A percentile compares a stretch with the other conserved stretches of the same genome.
Conservation (phyloP, 2,329 filamentous ascomycete genomes). For the Trichoderma hamatum region DNA sequence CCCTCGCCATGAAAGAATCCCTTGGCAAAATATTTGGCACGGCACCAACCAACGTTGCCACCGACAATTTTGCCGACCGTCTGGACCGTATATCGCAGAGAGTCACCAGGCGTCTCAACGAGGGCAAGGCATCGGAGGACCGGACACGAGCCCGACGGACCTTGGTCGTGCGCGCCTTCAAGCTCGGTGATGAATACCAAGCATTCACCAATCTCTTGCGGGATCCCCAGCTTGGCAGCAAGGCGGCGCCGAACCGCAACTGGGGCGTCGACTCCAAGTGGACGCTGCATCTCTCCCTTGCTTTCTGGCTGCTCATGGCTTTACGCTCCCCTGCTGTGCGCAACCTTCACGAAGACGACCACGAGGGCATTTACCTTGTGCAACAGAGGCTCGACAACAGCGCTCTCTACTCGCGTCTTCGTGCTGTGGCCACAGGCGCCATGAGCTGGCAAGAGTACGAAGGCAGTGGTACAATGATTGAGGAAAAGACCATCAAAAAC, state of each 20-base stretch:
- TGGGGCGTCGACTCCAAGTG: slow-evolving; percentile 7
- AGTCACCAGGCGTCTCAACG: not conserved
- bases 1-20: slow-evolving; percentile 19
- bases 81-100: not conserved
- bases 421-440: slow-evolving; percentile 15
- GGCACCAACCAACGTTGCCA: not conserved
- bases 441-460: not conserved
- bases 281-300: slow-evolving; percentile 26
- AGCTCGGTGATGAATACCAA: not conserved
- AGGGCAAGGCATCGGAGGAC: not conserved
- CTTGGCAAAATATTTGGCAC: slow-evolving; percentile 23
- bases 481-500: not conserved
- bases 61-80: slow-evolving; percentile 17
- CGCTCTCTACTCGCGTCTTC: too few relatives aligned
- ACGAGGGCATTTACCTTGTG: not conserved
- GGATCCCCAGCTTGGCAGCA: not conserved
- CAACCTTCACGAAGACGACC: slow-evolving; percentile 4
- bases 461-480: fast-evolving
- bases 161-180: not conserved
- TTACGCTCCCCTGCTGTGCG: slow-evolving; percentile 9
- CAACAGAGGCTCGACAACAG: not conserved
- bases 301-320: slow-evolving; percentile 29
- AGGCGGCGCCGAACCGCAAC: not conserved
- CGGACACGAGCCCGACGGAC: not conserved
- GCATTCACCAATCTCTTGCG: not conserved